Evolutionary conservation across 331 rosid species (phyloP), one percentile per base, ranked within the genome.

Genomic region (Rosa hybrid): DNA sequence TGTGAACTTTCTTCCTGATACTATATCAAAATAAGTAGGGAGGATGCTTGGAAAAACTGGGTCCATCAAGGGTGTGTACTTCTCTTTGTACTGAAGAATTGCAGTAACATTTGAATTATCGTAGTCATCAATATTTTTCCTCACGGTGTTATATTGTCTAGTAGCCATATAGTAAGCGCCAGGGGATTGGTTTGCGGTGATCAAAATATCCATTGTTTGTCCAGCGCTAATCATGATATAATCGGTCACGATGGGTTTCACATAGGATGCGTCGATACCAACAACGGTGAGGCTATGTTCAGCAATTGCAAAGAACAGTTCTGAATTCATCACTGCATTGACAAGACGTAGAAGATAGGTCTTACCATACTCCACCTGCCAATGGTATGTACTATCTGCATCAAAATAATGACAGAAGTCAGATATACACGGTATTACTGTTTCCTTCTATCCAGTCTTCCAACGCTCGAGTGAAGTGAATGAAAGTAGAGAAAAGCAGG

Each of bases 141-240:
- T 59, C 9, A 59, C 65, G 20, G 12, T 59, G 65, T 59, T 30
- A 59, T 59, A 59, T 21, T 59, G 65, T 59, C 65, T 59, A 6
- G 12, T 30, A 21, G 65, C 65, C 65, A 59, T 59, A 30, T 59
- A 59, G 30, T n/a, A 59, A n/a, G 4, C 30, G 30, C 65, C 30
- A 59, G 7, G 65, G 2, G 65, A 59, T 56, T 75, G 78, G 6
- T 75, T 59, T 41, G 78, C 70, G 41, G 41, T 75, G 70, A 75
- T 70, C 78, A 75, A 59, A 16, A 75, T 75, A 6, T 75, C 78
- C 78, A 59, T 75, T 12, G 78, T 75, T 42, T 75, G 78, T 57
- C 78, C 78, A 18, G 78, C 70, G 16, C 41, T 0, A 39, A 75
- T 75, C 78, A 75, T 59, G 6, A 75, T 12, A 59, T 3, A 75